phyloP scores from a whole-genome alignment of 2,329 filamentous ascomycete species.

The Erysiphe pisi region DNA sequence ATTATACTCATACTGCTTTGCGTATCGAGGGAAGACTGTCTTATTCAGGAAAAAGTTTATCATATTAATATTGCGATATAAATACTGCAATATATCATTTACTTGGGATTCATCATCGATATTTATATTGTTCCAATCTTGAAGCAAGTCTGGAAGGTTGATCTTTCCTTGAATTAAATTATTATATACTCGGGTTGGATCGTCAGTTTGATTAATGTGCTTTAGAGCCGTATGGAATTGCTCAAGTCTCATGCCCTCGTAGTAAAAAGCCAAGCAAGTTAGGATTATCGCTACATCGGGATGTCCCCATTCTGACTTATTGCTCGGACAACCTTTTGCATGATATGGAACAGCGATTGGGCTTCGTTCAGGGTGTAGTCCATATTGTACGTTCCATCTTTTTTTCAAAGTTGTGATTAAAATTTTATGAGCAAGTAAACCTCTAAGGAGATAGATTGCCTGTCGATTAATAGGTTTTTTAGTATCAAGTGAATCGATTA shows the following conservation, averaged over 20 bases:
- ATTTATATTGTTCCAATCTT: conserved; percentile 49
- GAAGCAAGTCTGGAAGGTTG: conserved; percentile 41
- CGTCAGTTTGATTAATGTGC: conserved; percentile 46
- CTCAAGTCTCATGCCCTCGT: conserved; percentile 44
- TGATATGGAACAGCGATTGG: conserved; percentile 57
- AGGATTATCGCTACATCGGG: conserved; percentile 54
- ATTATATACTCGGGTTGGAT: conserved; percentile 47
- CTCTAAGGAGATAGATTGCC: conserved; percentile 42
- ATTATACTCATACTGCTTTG: conserved; percentile 53
- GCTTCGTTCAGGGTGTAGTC: conserved; percentile 44
- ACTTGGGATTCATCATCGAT: conserved; percentile 46
- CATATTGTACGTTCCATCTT: conserved; percentile 51
- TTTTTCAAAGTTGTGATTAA: conserved; percentile 44
- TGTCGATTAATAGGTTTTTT: conserved; percentile 31
- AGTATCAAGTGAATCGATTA: background rate
- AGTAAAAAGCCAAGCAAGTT: conserved; percentile 58
- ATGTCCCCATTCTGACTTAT: conserved; percentile 55
- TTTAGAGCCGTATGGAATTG: conserved; percentile 40
- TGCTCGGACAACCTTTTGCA: conserved; percentile 53
- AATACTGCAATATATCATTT: conserved; percentile 42
- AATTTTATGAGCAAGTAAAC: conserved; percentile 44
- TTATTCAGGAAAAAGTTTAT: conserved; percentile 53
- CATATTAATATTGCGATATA: conserved; percentile 43
- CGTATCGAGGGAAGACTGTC: conserved; percentile 54
- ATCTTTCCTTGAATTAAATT: conserved; percentile 40